phyloP scores from a whole-genome alignment of 257 asterid species.

The Catharanthus roseus region DNA sequence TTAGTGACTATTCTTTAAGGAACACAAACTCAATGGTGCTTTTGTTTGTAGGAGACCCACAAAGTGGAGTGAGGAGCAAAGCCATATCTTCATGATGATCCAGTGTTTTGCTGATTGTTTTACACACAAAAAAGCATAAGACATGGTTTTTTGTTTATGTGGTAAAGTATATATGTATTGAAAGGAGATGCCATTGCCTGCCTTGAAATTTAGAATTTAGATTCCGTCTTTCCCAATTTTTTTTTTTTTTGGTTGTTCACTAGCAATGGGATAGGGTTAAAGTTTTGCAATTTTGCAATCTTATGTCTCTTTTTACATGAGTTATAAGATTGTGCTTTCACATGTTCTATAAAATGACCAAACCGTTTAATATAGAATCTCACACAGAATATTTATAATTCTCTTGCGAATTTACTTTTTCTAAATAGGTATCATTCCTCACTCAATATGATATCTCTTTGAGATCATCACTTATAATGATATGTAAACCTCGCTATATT shows the following conservation, averaged over 20 bases:
- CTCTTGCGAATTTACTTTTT: too few relatives aligned
- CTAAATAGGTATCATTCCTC: too few relatives aligned
- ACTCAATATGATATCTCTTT: too few relatives aligned
- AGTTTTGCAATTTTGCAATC: too few relatives aligned
- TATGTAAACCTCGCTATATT: too few relatives aligned
- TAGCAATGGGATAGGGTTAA: constrained; percentile 3
- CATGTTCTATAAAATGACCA: too few relatives aligned
- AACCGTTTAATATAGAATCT: too few relatives aligned
- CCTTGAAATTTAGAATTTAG: constrained; percentile 4
- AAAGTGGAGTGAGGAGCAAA: constrained; percentile 10
- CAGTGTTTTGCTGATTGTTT: neutral
- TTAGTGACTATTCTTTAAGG: constrained; percentile 19
- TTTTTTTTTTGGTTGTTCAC: neutral
- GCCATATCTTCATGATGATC: neutral
- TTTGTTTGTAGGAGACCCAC: constrained; percentile 10
- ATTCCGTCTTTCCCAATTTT: constrained; percentile 5
- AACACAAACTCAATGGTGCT: constrained; percentile 11
- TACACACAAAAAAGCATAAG: constrained; percentile 2
- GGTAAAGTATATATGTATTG: neutral
- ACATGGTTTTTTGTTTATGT: constrained; percentile 2
- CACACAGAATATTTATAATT: too few relatives aligned
- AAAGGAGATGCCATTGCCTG: constrained; percentile 13
- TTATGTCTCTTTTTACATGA: too few relatives aligned
- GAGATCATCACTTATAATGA: too few relatives aligned
- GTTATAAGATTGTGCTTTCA: too few relatives aligned